Base-by-base conservation (phyloP, 495 filamentous ascomycete species). In the Aspergillus sclerotiicarbonarius region DNA sequence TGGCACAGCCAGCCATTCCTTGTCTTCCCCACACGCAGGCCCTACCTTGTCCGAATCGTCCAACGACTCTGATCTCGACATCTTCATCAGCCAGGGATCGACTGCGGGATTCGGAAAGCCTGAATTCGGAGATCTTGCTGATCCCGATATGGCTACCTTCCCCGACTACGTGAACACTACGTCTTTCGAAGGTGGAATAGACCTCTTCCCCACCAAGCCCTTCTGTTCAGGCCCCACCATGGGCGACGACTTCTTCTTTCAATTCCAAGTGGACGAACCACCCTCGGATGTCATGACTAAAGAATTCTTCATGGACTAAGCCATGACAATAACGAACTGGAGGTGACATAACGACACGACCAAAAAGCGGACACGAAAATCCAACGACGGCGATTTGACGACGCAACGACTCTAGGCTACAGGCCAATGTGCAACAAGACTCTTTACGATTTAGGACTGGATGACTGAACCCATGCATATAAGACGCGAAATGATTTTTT, bases 11-110 rank as follows among this genome's bases (percentile, higher is more conserved):
- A 63, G 57, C 48, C 64, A 72, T 39, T 63, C 68, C 15, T 52
- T 76, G 54, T 74, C 73, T 12, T 77, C 75, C 18, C 72, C 76
- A 30, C 71, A 71, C 51, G 68, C 68, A 5, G 74, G 67, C 2
- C 76, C 76, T 18, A 76, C 74, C 3, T 58, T 79, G 31, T 67
- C 67, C n/a, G 71, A 71, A 25, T 73, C 72, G 2, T 70, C 71
- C 1, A 63, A 72, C 19, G 70, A 70, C 29, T 76, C 76, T 1
- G 75, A 79, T 41, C 73, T 79, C n/a, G 76, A 77, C 59, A 67
- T 76, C 30, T 79, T 77, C 60, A 76, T 79, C 60, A 73, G 63
- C 39, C 69, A 75, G 57, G 74, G 74, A 55, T 53, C 72, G 18
- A 67, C 71, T 4, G 65, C 73, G 7, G 64, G 64, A 4, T 63